phyloP scores from a whole-genome alignment of 345 rosid species.

The Eucalyptus virginea region DNA sequence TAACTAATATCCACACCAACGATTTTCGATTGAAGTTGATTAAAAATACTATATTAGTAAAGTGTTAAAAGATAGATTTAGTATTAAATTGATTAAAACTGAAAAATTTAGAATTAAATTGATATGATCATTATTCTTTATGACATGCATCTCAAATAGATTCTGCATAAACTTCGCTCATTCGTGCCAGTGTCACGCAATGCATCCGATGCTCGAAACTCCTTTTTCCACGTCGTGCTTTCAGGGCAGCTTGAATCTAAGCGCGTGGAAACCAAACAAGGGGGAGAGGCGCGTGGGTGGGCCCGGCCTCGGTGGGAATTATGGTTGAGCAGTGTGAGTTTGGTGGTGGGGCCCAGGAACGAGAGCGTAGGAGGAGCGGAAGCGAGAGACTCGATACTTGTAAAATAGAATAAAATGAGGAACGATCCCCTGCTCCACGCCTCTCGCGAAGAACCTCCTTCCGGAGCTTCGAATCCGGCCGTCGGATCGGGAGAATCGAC shows the following conservation, averaged over 20 bases:
- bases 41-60: fast-evolving
- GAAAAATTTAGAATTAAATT: fast-evolving
- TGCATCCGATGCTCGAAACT: background rate
- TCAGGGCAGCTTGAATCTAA: no score
- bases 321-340: background rate
- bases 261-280: background rate
- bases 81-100: fast-evolving
- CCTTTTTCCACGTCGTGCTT: background rate
- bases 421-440: background rate
- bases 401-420: background rate
- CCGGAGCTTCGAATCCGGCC: background rate
- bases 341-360: background rate
- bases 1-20: fast-evolving
- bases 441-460: background rate
- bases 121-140: fast-evolving
- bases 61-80: fast-evolving
- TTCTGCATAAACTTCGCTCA: background rate
- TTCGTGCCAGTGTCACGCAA: background rate
- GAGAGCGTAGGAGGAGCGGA: background rate
- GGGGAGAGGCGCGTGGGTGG: background rate
- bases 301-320: background rate
- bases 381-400: background rate
- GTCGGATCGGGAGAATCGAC: background rate
- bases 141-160: background rate
- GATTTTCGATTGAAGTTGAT: fast-evolving